Conservation (phyloP, 192 early-diverging fungal species). For the Jimgerdemannia lactiflua region DNA sequence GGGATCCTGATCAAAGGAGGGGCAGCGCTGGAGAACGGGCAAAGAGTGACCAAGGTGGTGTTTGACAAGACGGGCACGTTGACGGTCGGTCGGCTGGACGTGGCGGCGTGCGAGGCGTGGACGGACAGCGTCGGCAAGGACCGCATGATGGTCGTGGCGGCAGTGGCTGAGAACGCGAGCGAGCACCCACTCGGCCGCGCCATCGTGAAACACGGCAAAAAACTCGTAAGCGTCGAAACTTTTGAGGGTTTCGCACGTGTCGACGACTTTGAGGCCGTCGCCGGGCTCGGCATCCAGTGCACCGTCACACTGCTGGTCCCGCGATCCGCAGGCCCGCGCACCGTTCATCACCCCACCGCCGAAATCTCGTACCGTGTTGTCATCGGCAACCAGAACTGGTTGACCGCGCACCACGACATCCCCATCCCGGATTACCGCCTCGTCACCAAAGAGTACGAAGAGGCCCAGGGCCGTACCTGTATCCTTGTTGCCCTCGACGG, state of each 20-base stretch:
- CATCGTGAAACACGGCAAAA: conserved; percentile 58
- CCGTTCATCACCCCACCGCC: conserved; percentile 14
- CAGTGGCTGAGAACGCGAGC: conserved; percentile 73
- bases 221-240: conserved; percentile 19
- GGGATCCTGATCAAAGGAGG: conserved; percentile 98
- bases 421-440: conserved; percentile 37
- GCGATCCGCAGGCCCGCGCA: not conserved
- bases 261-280: conserved; percentile 60
- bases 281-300: conserved; percentile 70
- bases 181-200: conserved; percentile 86
- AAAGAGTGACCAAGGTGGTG: conserved; percentile 79
- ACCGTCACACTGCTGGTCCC: conserved; percentile 31
- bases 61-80: conserved; percentile 99
- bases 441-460: conserved; percentile 45
- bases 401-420: conserved; percentile 18
- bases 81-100: conserved; percentile 72
- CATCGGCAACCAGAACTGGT: conserved; percentile 74
- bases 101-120: conserved; percentile 44
- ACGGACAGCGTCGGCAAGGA: not conserved
- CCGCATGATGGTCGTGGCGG: conserved; percentile 38
- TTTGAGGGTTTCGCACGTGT: conserved; percentile 41
- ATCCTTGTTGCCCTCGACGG: conserved; percentile 71
- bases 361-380: conserved; percentile 39
- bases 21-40: conserved; percentile 76
- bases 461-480: conserved; percentile 72